Conservation (phyloP, 257 asterid genomes). For the Vinca minor region DNA sequence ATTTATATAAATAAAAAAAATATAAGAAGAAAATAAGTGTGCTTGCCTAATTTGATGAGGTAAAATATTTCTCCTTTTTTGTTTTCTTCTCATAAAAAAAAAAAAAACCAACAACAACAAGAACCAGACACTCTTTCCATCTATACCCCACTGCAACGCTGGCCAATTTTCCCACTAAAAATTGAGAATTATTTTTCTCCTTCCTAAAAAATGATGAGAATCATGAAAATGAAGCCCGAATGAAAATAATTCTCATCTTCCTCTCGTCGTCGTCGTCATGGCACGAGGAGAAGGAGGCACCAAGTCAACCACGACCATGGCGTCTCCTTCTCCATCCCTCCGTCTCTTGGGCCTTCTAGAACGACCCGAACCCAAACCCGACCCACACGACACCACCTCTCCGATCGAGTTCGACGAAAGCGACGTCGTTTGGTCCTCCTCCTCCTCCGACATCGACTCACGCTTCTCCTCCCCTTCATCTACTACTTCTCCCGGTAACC, state of each 20-base stretch:
- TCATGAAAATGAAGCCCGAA: neutral
- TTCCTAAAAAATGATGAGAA: too few relatives aligned
- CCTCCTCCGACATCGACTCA: constrained; percentile 29
- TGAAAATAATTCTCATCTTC: neutral
- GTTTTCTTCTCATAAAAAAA: too few relatives aligned
- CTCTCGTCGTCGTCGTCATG: constrained; percentile 2
- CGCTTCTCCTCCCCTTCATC: constrained; percentile 24
- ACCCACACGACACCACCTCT: neutral
- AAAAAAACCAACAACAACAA: too few relatives aligned
- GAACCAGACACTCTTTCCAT: too few relatives aligned
- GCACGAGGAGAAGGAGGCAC: constrained; percentile 5
- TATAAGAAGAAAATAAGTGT: too few relatives aligned
- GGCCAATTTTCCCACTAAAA: too few relatives aligned
- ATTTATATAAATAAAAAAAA: too few relatives aligned
- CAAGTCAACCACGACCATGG: constrained; percentile 44
- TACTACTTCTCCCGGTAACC: constrained; percentile 21
- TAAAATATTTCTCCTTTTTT: too few relatives aligned
- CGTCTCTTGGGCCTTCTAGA: constrained; percentile 39
- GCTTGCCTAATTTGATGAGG: too few relatives aligned
- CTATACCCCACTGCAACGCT: too few relatives aligned
- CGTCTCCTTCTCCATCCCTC: constrained; percentile 35
- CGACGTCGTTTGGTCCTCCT: constrained; percentile 79
- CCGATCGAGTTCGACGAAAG: constrained; percentile 65
- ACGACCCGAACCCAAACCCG: constrained; percentile 34
- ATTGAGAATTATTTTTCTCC: too few relatives aligned